Base-by-base conservation (phyloP, 257 asterid species). In the Parsonsia alboflavescens region DNA sequence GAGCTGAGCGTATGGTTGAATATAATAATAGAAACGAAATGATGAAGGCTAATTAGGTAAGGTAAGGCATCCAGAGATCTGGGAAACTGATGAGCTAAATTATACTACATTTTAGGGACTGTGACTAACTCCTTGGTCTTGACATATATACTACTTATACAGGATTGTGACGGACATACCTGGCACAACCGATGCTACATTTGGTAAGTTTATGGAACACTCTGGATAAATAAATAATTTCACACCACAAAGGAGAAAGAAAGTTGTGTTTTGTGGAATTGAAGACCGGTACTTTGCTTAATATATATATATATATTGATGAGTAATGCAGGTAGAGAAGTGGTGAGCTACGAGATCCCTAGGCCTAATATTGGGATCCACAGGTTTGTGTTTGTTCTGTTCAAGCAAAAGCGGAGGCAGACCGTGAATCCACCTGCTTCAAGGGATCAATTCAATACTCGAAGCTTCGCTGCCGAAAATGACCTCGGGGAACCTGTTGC, bases 121-220 rank as follows among this genome's bases (percentile, higher is more conserved):
- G 21, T 0, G 44, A 39, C 42, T 76, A 10, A 69, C 30, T 30
- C 45, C 48, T 7, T n/a, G 33, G 41, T 63, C 45, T 46, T 45
- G 4, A 45, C 44, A 10, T n/a, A n/a, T n/a, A n/a, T 46, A 45
- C 44, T 16, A 33, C 48, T 64, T 61, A 49, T 93, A 91, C 96
- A 91, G 97, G 98, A 70, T 91, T 49, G 95, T 93, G 80, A 87
- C 97, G 5, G 97, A 93, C 75, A 91, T 93, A 78, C 98, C 98
- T 10, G 98, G 98, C 54, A 93, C 97, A 46, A 93, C 98, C 45
- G 88, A 89, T 82, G 87, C 81, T 52, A 82, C 97, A 67, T 93
- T 93, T 80, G 98, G 98, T 91, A 86, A 85, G 91, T 78, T n/a
- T 52, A 24, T 5, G 0, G 6, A 22, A 6, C 13, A 21, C 45